Percentiles rank a stretch among this genome's conserved stretches.
Evolutionary conservation across 176 grass and related monocot genomes (phyloP).

Genomic region (Oryza glaberrima): DNA sequence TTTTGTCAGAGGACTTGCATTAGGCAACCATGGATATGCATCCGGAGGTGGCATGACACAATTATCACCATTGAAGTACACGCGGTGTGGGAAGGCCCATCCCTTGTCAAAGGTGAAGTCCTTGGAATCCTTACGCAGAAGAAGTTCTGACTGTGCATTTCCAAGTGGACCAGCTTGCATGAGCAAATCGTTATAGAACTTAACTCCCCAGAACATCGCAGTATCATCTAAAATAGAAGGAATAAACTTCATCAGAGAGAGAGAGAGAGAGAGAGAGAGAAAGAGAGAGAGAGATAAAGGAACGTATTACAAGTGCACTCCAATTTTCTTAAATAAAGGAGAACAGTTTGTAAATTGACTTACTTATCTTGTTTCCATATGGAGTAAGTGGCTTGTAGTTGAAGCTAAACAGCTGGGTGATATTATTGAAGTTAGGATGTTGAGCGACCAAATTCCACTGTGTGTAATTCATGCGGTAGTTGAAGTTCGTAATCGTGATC

Average conservation of each 20-base stretch:
- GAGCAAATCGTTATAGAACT: constrained; percentile 91
- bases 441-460: constrained; percentile 85
- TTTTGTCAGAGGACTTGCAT: constrained; percentile 64
- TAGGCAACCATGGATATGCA: constrained; percentile 85
- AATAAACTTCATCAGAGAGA: constrained; percentile 32
- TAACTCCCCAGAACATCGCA: constrained; percentile 91
- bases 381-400: constrained; percentile 91
- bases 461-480: constrained; percentile 93
- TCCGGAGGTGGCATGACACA: constrained; percentile 86
- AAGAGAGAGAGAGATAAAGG: not conserved
- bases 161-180: constrained; percentile 75
- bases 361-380: constrained; percentile 82
- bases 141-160: constrained; percentile 79
- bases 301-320: constrained; percentile 13
- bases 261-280: constrained; percentile 25
- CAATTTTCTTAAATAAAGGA: constrained; percentile 5
- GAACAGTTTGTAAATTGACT: constrained; percentile 44
- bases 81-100: constrained; percentile 78
- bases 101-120: constrained; percentile 78
- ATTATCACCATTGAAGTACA: constrained; percentile 95
- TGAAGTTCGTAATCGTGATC: constrained; percentile 87
- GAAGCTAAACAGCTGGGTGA: constrained; percentile 78
- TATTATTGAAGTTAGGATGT: constrained; percentile 90
- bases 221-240: constrained; percentile 70
- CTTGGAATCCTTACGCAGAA: constrained; percentile 66